A percentile compares a stretch with the other conserved stretches of the same genome.
Conservation (phyloP, 139 green algal species). For the Klebsormidium nitens region DNA sequence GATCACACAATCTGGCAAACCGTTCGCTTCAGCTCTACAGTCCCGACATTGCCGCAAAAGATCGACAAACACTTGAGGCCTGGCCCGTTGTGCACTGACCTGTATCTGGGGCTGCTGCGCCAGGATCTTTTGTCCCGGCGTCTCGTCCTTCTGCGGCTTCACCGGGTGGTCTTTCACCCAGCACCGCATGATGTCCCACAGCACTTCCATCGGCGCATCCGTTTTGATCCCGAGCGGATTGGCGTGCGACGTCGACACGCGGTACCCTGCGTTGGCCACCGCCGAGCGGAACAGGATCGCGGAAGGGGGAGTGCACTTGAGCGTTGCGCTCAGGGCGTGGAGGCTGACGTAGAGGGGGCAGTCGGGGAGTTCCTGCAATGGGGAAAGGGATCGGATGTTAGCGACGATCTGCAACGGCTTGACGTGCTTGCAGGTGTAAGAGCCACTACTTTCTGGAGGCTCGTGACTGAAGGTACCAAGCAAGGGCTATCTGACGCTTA, state of each 20-base stretch:
- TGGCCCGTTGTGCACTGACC: too few species aligned
- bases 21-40: too few species aligned
- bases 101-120: conserved; percentile 19
- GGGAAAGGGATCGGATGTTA: neutral
- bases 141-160: conserved; percentile 28
- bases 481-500: too few species aligned
- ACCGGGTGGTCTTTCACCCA: conserved; percentile 59
- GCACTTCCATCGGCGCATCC: conserved; percentile 70
- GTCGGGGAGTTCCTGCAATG: conserved; percentile 42
- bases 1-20: too few species aligned
- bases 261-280: conserved; percentile 69
- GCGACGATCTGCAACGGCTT: too few species aligned
- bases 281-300: conserved; percentile 71
- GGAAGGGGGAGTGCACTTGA: conserved; percentile 64
- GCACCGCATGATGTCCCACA: conserved; percentile 77
- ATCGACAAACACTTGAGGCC: too few species aligned
- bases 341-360: conserved; percentile 54
- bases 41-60: too few species aligned
- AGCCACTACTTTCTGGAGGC: too few species aligned
- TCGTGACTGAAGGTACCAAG: too few species aligned
- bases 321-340: conserved; percentile 69
- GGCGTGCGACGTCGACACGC: conserved; percentile 73
- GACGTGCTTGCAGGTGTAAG: too few species aligned
- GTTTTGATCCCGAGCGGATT: conserved; percentile 91
- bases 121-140: conserved; percentile 15